Percentiles rank a stretch among this genome's conserved stretches.
Conservation (phyloP, 345 rosid species). For the Aurinia saxatilis region DNA sequence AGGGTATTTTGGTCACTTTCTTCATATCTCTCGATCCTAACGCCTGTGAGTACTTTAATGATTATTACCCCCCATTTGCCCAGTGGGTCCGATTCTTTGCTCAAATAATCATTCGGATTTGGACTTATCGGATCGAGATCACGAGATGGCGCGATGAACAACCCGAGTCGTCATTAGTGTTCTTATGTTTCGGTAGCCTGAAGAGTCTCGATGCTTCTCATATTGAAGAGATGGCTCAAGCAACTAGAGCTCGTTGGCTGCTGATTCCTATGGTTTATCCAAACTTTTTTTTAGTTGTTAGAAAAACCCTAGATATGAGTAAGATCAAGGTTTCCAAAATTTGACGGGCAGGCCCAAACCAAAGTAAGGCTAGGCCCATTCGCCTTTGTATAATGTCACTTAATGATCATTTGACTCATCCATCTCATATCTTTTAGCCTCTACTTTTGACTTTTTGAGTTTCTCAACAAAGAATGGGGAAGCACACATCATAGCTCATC, state of each 20-base stretch:
- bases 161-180: conserved; percentile 32
- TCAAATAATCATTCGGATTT: background rate
- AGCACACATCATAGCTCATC: too few species aligned
- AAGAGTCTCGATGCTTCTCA: conserved; percentile 24
- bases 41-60: conserved; percentile 11
- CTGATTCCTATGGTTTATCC: conserved; percentile 28
- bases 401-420: too few species aligned
- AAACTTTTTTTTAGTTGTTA: too few species aligned
- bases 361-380: too few species aligned
- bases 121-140: conserved; percentile 11
- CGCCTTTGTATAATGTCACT: too few species aligned
- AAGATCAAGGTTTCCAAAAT: too few species aligned
- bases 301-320: too few species aligned
- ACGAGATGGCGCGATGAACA: conserved; percentile 36
- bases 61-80: conserved; percentile 18
- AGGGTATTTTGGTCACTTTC: conserved; percentile 33
- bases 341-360: too few species aligned
- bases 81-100: conserved; percentile 28
- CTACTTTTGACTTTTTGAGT: too few species aligned
- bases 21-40: conserved; percentile 29
- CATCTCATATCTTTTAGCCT: too few species aligned
- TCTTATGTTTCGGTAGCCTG: conserved; percentile 36
- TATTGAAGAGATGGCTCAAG: conserved; percentile 29
- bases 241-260: conserved; percentile 5
- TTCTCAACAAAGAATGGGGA: too few species aligned